phyloP scores from a whole-genome alignment of 148 eudicot species.

The Bassia scoparia region DNA sequence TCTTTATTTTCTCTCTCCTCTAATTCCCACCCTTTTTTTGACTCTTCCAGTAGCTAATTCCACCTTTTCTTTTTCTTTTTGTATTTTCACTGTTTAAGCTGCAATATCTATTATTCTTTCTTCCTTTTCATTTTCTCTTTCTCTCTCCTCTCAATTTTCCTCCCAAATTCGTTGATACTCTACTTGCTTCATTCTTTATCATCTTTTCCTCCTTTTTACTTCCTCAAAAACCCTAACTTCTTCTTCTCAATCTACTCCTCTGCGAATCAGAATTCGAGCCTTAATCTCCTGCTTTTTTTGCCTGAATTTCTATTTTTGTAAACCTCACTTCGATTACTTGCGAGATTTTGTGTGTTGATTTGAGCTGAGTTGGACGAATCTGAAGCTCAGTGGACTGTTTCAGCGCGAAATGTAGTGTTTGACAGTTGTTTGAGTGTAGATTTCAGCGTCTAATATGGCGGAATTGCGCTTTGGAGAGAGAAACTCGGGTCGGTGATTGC shows the following conservation, averaged over 20 bases:
- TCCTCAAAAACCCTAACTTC: slow-evolving; percentile 13
- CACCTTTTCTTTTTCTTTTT: background rate
- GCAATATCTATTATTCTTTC: background rate
- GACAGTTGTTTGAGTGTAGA: background rate
- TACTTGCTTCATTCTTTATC: background rate
- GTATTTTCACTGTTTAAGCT: slow-evolving; percentile 6
- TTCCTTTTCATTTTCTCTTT: background rate
- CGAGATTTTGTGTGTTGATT: background rate
- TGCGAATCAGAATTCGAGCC: slow-evolving; percentile 1
- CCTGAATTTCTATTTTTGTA: background rate
- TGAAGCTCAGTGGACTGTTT: slow-evolving; percentile 23
- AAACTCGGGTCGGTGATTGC: slow-evolving; percentile 25
- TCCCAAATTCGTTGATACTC: slow-evolving; percentile 1
- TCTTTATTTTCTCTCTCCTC: background rate
- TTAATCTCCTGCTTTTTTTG: slow-evolving; percentile 5
- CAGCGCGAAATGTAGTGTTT: slow-evolving; percentile 15
- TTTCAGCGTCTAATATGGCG: slow-evolving; percentile 7
- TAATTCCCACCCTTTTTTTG: background rate
- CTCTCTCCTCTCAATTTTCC: background rate
- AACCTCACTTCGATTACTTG: background rate
- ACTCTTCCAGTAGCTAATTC: background rate
- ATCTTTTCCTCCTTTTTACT: background rate
- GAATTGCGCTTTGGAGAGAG: slow-evolving; percentile 17
- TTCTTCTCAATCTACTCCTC: background rate
- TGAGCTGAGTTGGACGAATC: background rate